Percentiles rank a stretch among this genome's conserved stretches.
phyloP scores from a whole-genome alignment of 1,284 basidiomycete species.

The Cryptococcus hybrid region DNA sequence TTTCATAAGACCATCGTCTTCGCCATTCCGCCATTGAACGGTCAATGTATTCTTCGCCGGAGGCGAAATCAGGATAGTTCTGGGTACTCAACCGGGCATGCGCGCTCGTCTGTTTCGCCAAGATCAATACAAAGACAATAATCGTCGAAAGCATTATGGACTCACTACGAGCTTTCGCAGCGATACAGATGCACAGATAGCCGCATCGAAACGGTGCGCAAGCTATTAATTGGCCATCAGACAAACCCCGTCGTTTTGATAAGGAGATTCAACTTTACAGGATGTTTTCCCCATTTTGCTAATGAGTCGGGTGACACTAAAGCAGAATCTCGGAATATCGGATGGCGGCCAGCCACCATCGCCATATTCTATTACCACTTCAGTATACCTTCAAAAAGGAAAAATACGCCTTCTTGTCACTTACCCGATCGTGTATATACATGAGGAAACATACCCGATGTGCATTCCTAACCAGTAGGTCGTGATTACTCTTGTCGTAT shows the following conservation, averaged over 20 bases:
- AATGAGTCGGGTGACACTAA: conserved; percentile 8
- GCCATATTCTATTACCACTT: conserved; percentile 16
- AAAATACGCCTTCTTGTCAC: not conserved
- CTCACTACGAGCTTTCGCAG: conserved; percentile 12
- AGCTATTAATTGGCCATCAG: conserved; percentile 2
- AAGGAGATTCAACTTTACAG: conserved; percentile 4
- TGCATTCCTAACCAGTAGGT: conserved; percentile 17
- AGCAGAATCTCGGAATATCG: conserved; percentile 14
- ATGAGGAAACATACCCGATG: conserved; percentile 17
- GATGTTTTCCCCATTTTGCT: conserved; percentile 15
- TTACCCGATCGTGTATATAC: conserved; percentile 20
- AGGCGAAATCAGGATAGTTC: conserved; percentile 12
- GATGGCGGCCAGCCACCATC: conserved; percentile 22
- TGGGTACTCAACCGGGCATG: conserved; percentile 5
- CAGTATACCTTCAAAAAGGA: not conserved
- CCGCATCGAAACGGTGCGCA: conserved; percentile 12
- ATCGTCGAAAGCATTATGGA: not conserved
- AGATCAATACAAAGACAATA: not conserved
- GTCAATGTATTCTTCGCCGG: conserved; percentile 8
- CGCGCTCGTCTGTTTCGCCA: conserved; percentile 6
- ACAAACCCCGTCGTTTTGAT: too few relatives aligned
- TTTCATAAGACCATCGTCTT: conserved; percentile 14
- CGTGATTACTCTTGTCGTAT: conserved; percentile 6
- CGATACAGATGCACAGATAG: conserved; percentile 20
- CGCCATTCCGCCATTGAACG: conserved; percentile 13